A percentile compares a stretch with the other conserved stretches of the same genome.
phyloP scores from a whole-genome alignment of 139 green algal species.

The Tetraselmis chui region DNA sequence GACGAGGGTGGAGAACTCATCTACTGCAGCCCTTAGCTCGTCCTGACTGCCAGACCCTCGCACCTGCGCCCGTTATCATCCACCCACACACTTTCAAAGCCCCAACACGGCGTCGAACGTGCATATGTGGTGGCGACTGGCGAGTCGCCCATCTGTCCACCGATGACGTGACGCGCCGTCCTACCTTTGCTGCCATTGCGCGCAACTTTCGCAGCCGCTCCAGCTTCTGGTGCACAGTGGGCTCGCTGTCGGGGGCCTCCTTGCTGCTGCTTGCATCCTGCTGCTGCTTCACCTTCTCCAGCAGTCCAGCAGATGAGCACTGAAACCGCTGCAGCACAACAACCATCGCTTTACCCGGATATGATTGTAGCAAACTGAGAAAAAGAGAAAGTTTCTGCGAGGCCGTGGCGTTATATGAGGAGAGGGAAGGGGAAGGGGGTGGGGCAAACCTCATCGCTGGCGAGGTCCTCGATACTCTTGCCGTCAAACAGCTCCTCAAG shows the following conservation, averaged over 20 bases:
- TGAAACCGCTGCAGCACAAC: neutral
- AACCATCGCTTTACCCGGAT: too few relatives aligned
- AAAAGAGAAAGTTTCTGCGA: too few relatives aligned
- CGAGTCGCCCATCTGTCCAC: too few relatives aligned
- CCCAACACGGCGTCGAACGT: too few relatives aligned
- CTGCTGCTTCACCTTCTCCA: neutral
- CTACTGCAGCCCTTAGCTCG: neutral
- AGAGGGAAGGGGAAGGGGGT: neutral
- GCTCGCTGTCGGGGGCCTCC: too few relatives aligned
- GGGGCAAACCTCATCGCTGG: neutral
- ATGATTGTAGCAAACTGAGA: too few relatives aligned
- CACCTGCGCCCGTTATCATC: neutral
- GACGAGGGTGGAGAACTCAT: neutral
- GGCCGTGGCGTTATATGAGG: too few relatives aligned
- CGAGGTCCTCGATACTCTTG: neutral
- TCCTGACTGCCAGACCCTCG: neutral
- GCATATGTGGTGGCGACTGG: too few relatives aligned
- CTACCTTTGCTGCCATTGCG: neutral
- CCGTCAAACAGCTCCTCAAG: neutral
- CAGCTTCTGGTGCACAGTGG: neutral
- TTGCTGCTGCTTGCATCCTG: neutral
- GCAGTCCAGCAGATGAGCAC: neutral
- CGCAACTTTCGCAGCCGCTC: neutral
- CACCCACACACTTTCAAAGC: too few relatives aligned
- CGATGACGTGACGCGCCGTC: too few relatives aligned